Conservation (phyloP, 2,329 filamentous ascomycete species). For the Ilyonectria sp. region DNA sequence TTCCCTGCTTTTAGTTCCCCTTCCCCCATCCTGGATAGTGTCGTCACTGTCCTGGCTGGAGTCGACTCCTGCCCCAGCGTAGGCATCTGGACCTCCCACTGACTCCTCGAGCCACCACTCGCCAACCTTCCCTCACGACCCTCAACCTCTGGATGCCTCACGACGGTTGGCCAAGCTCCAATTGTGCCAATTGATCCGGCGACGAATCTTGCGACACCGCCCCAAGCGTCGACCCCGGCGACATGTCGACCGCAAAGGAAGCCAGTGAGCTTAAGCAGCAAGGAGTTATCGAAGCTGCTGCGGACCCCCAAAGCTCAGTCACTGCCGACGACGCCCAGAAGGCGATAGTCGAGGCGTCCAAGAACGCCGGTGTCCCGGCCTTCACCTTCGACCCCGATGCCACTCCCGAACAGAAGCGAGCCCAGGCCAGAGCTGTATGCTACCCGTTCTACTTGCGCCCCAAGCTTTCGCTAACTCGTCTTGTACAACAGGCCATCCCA, state of each 20-base stretch:
- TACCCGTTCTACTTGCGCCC: slow-evolving; percentile 9
- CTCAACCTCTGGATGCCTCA: slow-evolving; percentile 39
- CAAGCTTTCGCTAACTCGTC: slow-evolving; percentile 26
- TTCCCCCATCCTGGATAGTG: slow-evolving; percentile 28
- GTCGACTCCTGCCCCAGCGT: slow-evolving; percentile 21
- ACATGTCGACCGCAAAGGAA: slow-evolving; percentile 55
- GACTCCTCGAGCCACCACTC: slow-evolving; percentile 24
- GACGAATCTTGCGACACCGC: slow-evolving; percentile 28
- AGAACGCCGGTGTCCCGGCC: slow-evolving; percentile 83
- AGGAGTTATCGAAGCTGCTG: slow-evolving; percentile 83
- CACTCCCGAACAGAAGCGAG: slow-evolving; percentile 85
- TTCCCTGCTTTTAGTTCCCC: slow-evolving; percentile 27
- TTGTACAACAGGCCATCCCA: slow-evolving; percentile 53
- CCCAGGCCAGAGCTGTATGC: slow-evolving; percentile 82
- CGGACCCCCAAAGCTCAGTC: slow-evolving; percentile 77
- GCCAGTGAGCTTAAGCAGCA: slow-evolving; percentile 82
- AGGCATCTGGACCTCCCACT: slow-evolving; percentile 13
- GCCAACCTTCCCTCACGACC: slow-evolving; percentile 31
- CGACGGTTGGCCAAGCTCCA: slow-evolving; percentile 31
- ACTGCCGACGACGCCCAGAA: slow-evolving; percentile 80
- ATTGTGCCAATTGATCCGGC: slow-evolving; percentile 43
- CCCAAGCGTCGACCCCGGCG: slow-evolving; percentile 38
- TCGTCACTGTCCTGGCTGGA: slow-evolving; percentile 34
- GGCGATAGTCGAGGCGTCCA: slow-evolving; percentile 82
- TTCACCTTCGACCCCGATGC: slow-evolving; percentile 92